Conservation (phyloP, 108 stramenopile genomes). For the Skeletonema grethae region DNA sequence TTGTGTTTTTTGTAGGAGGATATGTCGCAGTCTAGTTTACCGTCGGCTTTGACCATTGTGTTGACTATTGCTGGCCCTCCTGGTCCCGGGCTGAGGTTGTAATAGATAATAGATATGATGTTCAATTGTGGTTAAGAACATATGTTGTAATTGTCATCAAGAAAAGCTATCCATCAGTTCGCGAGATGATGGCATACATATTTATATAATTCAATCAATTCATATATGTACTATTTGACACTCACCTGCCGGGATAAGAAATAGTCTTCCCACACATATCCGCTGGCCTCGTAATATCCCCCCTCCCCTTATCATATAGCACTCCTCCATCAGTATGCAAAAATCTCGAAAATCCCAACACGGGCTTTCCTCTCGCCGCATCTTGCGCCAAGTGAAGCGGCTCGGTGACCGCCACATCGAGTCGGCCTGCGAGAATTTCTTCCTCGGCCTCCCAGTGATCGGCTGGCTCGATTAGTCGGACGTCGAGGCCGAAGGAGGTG, state of each 20-base stretch:
- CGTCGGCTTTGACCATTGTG: slow-evolving; percentile 66
- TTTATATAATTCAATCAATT: no score
- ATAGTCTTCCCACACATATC: slow-evolving; percentile 65
- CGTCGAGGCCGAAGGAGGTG: slow-evolving; percentile 37
- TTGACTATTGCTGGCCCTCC: slow-evolving; percentile 65
- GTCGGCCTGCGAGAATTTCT: slow-evolving; percentile 53
- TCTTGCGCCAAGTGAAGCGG: slow-evolving; percentile 60
- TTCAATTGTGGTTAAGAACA: no score
- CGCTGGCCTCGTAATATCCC: slow-evolving; percentile 38
- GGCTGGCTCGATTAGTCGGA: slow-evolving; percentile 48
- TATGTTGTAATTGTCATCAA: no score
- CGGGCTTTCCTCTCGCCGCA: slow-evolving; percentile 49
- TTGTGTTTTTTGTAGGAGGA: slow-evolving; percentile 57
- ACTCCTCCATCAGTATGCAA: slow-evolving; percentile 66
- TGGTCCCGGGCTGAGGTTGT: slow-evolving; percentile 42
- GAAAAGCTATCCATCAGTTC: no score
- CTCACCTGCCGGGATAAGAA: slow-evolving; percentile 48
- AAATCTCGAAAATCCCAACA: slow-evolving; percentile 49
- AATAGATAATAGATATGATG: no score
- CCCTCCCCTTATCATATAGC: slow-evolving; percentile 36
- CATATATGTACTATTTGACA: no score
- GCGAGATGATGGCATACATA: no score
- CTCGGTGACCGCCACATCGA: slow-evolving; percentile 63
- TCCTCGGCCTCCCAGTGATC: slow-evolving; percentile 71
- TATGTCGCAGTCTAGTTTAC: slow-evolving; percentile 44